A percentile compares a stretch with the other conserved stretches of the same genome.
These are phyloP conservation scores for Dillenia turbinata DNA, from an alignment of 164 flowering plant genomes.

Conservation along the genomic window DNA sequence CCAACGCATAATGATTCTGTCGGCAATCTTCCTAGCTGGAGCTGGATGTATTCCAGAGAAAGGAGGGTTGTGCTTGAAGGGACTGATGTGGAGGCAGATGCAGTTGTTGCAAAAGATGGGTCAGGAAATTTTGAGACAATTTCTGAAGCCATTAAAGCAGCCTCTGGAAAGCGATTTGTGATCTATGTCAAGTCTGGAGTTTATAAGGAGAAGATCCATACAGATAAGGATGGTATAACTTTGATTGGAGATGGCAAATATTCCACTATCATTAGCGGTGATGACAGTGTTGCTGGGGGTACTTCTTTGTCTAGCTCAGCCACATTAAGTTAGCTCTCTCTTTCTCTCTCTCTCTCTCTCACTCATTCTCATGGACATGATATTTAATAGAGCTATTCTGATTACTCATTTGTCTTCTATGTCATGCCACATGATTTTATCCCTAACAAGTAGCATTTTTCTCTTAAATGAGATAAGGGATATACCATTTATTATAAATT, in stretches of 20 bases:
- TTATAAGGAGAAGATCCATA: conserved; percentile 39
- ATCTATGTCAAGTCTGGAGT: conserved; percentile 46
- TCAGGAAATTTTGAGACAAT: conserved; percentile 33
- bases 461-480: too few relatives aligned
- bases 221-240: conserved; percentile 37
- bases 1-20: background rate
- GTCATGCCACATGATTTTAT: too few relatives aligned
- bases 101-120: conserved; percentile 46
- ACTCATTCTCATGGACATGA: background rate
- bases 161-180: conserved; percentile 39
- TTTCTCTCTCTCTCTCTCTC: conserved; percentile 7
- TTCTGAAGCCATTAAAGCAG: conserved; percentile 36
- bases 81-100: conserved; percentile 23
- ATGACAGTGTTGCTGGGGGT: conserved; percentile 27
- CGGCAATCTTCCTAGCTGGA: too few relatives aligned
- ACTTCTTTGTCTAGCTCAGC: conserved; percentile 34
- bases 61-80: conserved; percentile 35
- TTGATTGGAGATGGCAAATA: conserved; percentile 51
- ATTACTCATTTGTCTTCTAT: too few relatives aligned
- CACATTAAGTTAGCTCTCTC: conserved; percentile 33
- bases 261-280: conserved; percentile 28
- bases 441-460: too few relatives aligned
- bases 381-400: too few relatives aligned
- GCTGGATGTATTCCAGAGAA: conserved; percentile 27
- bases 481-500: too few relatives aligned